Conservation (phyloP, 2,329 filamentous ascomycete species). For the Zarea fungicola region DNA sequence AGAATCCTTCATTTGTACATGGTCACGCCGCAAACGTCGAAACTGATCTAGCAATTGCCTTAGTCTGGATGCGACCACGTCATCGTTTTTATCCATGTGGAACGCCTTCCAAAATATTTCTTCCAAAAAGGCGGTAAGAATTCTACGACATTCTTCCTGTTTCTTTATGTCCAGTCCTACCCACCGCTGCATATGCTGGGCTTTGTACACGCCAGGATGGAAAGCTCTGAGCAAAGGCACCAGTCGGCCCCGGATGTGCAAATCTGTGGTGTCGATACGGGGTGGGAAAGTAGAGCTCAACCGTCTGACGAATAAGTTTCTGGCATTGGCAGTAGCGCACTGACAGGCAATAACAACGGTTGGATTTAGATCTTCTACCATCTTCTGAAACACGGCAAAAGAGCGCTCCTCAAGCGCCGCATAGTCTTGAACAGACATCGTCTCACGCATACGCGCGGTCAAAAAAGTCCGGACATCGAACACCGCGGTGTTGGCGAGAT, state of each 20-base stretch:
- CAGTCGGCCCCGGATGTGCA: background rate
- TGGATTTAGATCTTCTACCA: conserved; percentile 2
- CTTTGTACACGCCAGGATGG: conserved; percentile 5
- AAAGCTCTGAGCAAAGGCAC: conserved; percentile 3
- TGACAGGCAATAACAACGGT: conserved; percentile 3
- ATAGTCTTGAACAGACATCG: background rate
- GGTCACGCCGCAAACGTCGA: conserved; percentile 19
- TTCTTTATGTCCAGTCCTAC: background rate
- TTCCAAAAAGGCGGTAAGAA: background rate
- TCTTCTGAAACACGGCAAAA: conserved; percentile 2
- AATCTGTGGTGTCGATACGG: background rate
- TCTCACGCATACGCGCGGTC: background rate
- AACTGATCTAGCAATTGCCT: conserved; percentile 20
- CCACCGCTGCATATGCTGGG: background rate
- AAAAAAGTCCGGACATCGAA: conserved; percentile 4
- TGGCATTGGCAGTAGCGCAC: conserved; percentile 1
- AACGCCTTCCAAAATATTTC: background rate
- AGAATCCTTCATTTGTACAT: background rate
- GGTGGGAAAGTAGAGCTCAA: conserved; percentile 2
- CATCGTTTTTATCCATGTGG: background rate
- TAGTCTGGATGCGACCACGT: conserved; percentile 22
- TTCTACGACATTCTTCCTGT: conserved; percentile 1
- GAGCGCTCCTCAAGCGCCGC: background rate
- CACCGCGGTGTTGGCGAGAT: background rate
- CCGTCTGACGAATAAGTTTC: background rate